Percentiles rank a stretch among this genome's conserved stretches.
phyloP scores from a whole-genome alignment of 2,329 filamentous ascomycete genomes.

The Hypoxylon sp. region DNA sequence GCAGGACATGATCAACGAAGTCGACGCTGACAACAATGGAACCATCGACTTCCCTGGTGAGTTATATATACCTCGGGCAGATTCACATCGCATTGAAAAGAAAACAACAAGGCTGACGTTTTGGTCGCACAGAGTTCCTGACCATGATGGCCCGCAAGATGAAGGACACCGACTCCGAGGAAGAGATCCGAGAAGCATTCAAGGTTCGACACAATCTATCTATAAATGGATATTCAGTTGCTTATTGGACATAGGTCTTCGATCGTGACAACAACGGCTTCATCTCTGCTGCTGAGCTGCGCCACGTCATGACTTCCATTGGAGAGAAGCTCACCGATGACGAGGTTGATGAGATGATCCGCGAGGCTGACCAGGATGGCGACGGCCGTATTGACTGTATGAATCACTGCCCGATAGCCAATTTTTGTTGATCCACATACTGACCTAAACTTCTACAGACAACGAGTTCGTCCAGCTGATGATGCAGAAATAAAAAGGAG shows the following conservation, averaged over 20 bases:
- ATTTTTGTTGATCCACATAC: background rate
- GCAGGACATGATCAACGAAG: slow-evolving; percentile 95
- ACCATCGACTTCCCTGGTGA: slow-evolving; percentile 92
- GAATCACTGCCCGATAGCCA: slow-evolving; percentile 49
- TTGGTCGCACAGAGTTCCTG: slow-evolving; percentile 75
- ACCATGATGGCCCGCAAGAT: slow-evolving; percentile 97
- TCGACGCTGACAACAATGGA: slow-evolving; percentile 92
- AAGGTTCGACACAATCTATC: slow-evolving; percentile 69
- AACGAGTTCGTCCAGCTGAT: slow-evolving; percentile 95
- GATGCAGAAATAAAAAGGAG: slow-evolving; percentile 85
- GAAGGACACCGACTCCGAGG: slow-evolving; percentile 93
- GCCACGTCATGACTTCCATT: slow-evolving; percentile 92
- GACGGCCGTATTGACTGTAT: slow-evolving; percentile 90
- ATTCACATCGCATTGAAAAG: background rate
- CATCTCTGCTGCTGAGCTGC: slow-evolving; percentile 88
- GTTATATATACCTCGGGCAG: slow-evolving; percentile 46
- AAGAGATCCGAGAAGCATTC: slow-evolving; percentile 91
- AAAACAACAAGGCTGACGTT: slow-evolving; percentile 50
- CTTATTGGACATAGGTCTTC: slow-evolving; percentile 68
- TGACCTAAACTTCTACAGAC: slow-evolving; percentile 68
- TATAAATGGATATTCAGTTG: slow-evolving; percentile 17
- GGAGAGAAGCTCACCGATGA: slow-evolving; percentile 92
- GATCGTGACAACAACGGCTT: slow-evolving; percentile 93
- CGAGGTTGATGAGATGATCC: slow-evolving; percentile 94
- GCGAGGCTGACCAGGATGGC: slow-evolving; percentile 89